Conservation (phyloP, 495 filamentous ascomycete genomes). For the Xylona heveae region DNA sequence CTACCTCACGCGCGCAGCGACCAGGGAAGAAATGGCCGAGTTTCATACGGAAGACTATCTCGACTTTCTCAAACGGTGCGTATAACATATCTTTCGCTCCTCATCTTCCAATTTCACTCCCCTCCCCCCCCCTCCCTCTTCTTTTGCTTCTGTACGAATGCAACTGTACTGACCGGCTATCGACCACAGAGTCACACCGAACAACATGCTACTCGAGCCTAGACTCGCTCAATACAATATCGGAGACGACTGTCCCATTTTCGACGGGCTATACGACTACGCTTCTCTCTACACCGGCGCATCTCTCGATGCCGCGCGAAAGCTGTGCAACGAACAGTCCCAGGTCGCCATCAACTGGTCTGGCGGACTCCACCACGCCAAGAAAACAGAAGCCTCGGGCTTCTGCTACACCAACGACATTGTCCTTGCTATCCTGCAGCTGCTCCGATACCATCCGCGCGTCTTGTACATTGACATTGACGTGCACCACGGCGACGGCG, state of each 20-base stretch:
- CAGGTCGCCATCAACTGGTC: conserved; percentile 98
- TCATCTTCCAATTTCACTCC: neutral
- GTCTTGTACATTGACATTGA: conserved; percentile 98
- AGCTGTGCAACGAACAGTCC: conserved; percentile 64
- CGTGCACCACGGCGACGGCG: conserved; percentile 93
- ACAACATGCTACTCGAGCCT: conserved; percentile 17
- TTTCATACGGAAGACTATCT: conserved; percentile 85
- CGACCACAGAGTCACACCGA: conserved; percentile 25
- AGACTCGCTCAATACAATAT: conserved; percentile 44
- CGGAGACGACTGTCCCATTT: conserved; percentile 88
- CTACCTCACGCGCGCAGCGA: conserved; percentile 61
- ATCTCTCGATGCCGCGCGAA: conserved; percentile 77
- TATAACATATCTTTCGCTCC: neutral
- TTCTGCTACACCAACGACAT: conserved; percentile 99
- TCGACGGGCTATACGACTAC: conserved; percentile 88
- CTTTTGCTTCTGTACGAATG: too few species aligned
- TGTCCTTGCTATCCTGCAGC: conserved; percentile 79
- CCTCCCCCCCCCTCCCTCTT: neutral
- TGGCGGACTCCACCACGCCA: conserved; percentile 95
- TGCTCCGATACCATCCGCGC: conserved; percentile 68
- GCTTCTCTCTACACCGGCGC: conserved; percentile 83
- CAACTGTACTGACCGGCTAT: too few species aligned
- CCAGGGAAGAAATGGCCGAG: conserved; percentile 63
- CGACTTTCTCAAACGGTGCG: conserved; percentile 49
- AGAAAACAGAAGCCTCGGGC: conserved; percentile 78